Conservation (phyloP, 2,329 filamentous ascomycete genomes). For the Stagonosporopsis cucurbitacearum region DNA sequence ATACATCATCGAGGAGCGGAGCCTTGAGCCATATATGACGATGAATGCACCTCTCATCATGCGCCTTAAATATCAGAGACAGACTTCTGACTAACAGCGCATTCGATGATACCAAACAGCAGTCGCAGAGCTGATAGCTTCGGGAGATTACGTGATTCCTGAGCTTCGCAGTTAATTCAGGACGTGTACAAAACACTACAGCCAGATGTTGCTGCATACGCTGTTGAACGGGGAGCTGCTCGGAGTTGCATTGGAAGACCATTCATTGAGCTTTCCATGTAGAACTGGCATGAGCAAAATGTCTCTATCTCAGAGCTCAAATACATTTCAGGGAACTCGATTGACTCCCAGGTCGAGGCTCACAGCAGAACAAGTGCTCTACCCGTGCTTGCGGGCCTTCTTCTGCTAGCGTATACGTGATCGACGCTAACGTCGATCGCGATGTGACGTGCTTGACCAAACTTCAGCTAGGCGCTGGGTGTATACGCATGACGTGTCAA, state of each 20-base stretch:
- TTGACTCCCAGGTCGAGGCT: not conserved
- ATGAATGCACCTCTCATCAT: not conserved
- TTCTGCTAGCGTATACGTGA: not conserved
- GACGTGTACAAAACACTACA: not conserved
- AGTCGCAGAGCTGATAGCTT: not conserved
- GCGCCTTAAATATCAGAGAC: not conserved
- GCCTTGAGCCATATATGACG: not conserved
- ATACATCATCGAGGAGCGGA: not conserved
- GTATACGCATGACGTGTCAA: conserved; percentile 6
- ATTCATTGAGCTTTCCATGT: too few species aligned
- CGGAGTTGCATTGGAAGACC: not conserved
- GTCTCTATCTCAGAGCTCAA: not conserved
- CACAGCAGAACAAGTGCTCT: not conserved
- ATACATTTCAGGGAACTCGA: not conserved
- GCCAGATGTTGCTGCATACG: not conserved
- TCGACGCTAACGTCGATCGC: conserved; percentile 18
- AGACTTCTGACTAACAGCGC: not conserved
- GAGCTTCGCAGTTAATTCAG: not conserved
- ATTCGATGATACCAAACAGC: not conserved
- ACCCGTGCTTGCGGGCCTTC: not conserved
- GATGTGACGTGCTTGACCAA: conserved; percentile 15
- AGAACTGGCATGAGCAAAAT: too few species aligned
- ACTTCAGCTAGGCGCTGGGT: conserved; percentile 4
- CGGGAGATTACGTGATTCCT: not conserved
- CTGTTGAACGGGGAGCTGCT: not conserved